Conservation (phyloP, 2,329 filamentous ascomycete genomes). For the Seiridium cupressi region DNA sequence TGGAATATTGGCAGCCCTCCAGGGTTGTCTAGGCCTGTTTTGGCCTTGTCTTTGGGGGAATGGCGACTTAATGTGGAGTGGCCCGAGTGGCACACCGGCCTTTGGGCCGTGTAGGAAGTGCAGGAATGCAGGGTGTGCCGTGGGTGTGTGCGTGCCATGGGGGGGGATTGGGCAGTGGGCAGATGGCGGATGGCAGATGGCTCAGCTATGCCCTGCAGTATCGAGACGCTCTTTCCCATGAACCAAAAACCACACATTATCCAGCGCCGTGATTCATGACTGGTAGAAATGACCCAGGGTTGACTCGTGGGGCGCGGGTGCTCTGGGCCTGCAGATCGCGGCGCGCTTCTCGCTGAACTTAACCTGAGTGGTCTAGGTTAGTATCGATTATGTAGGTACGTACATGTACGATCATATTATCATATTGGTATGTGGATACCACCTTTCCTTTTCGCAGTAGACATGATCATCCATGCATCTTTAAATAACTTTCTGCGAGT, state of each 20-base stretch:
- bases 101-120: too few species aligned
- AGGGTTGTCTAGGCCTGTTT: not conserved
- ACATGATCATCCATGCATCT: too few species aligned
- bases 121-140: not conserved
- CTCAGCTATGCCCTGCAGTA: too few species aligned
- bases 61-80: not conserved
- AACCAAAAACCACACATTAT: not conserved
- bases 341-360: too few species aligned
- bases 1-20: not conserved
- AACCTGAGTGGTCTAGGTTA: too few species aligned
- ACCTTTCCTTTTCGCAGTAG: too few species aligned
- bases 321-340: not conserved
- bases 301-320: constrained; percentile 1
- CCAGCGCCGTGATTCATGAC: not conserved
- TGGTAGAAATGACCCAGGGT: not conserved
- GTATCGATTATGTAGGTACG: too few species aligned
- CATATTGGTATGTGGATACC: too few species aligned
- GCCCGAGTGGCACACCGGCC: not conserved
- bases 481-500: too few species aligned
- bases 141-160: not conserved
- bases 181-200: too few species aligned
- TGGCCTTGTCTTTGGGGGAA: not conserved
- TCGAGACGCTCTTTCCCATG: not conserved
- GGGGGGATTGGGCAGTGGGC: not conserved
- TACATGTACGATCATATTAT: too few species aligned